A percentile compares a stretch with the other conserved stretches of the same genome.
Evolutionary conservation across 345 rosid genomes (phyloP).

Genomic region (Litchi chinensis): DNA sequence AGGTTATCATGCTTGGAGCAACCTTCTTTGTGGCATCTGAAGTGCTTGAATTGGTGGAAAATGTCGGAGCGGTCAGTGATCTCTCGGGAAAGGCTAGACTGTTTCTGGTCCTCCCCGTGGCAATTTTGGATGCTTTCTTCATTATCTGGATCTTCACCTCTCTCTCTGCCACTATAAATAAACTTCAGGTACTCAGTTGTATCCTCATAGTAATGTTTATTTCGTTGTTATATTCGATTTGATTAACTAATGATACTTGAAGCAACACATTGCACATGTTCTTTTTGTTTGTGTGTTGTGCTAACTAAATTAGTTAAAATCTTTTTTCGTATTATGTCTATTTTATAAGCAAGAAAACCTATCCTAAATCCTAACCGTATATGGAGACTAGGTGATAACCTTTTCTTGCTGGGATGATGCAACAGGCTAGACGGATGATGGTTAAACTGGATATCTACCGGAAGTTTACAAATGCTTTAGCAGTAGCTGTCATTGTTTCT

Average conservation of each 20-base stretch:
- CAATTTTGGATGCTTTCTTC: slow-evolving; percentile 90
- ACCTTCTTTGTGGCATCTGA: slow-evolving; percentile 92
- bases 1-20: slow-evolving; percentile 84
- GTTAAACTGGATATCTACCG: slow-evolving; percentile 84
- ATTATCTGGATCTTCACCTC: slow-evolving; percentile 94
- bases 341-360: not conserved
- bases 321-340: not conserved
- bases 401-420: slow-evolving; percentile 21
- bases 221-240: not conserved
- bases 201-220: slow-evolving; percentile 8
- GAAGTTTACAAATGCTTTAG: slow-evolving; percentile 96
- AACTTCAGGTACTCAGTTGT: slow-evolving; percentile 73
- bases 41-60: slow-evolving; percentile 86
- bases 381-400: not conserved
- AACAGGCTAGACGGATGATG: slow-evolving; percentile 81
- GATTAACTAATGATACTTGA: not conserved
- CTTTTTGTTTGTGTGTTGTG: not conserved
- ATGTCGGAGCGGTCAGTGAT: slow-evolving; percentile 90
- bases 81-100: slow-evolving; percentile 89
- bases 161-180: slow-evolving; percentile 83
- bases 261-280: not conserved
- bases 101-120: slow-evolving; percentile 84
- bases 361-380: not conserved
- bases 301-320: not conserved
- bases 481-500: slow-evolving; percentile 86